Base-by-base conservation (phyloP, 345 rosid species). In the Erodium maritimum region DNA sequence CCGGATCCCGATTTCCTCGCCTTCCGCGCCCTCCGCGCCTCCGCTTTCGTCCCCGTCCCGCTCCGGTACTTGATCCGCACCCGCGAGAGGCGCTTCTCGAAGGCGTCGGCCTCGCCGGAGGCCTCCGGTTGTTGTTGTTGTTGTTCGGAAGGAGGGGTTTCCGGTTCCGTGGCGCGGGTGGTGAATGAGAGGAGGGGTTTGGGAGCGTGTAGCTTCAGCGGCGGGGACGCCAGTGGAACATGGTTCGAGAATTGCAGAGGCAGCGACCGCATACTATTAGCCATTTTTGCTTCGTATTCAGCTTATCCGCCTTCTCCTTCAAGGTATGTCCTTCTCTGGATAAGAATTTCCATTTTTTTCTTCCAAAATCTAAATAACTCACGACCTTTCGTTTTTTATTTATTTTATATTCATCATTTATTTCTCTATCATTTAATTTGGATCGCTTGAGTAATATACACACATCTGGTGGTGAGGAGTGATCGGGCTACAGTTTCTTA, bases 21-120 rank as follows among this genome's bases (percentile, higher is more conserved):
- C 64, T 83, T 86, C 81, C 69, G 86, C 8, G 81, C 67, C 64
- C 89, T 89, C 46, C 94, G 79, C 42, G 62, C 60, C 65, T 91
- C 89, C 53, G 96, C 99, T 63, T 93, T 93, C 78, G 85, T 93
- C 0, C 96, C 99, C 8, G 77, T 70, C 1, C 91, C 95, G 61
- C 79, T 81, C 29, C 94, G 76, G 75, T 82, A 84, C 8, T 80
- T 79, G 74, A 77, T 73, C 60, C 67, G 79, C 3, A 77, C 73
- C 60, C 67, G 79, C 3, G 94, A 76, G 68, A 91, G 83, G 33
- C 95, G 91, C 5, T 75, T 70, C 58, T 88, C 94, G 75, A 88
- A 91, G 5, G 64, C 60, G 24, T 80, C 90, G 78, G 29, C 33
- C 59, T 74, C 50, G 72, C 60, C 1, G 12, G 51, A 50, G 65